These are phyloP conservation scores for Neurospora sp. DNA, from an alignment of 495 filamentous ascomycete species.

Conservation along the genomic window DNA sequence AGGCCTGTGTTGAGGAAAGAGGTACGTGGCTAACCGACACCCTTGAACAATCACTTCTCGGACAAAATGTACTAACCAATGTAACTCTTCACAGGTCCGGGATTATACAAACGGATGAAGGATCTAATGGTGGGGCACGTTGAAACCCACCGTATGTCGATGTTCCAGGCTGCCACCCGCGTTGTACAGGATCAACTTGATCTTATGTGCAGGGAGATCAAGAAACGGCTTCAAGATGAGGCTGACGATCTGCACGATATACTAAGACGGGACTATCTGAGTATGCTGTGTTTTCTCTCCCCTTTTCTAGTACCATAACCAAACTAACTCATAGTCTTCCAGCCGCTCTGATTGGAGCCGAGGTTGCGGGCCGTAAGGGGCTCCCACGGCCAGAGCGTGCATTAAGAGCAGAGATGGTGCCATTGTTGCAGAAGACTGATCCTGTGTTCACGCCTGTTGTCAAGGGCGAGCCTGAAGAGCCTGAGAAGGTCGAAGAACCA, in stretches of 20 bases:
- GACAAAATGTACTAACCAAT: background rate
- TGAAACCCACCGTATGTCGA: constrained; percentile 23
- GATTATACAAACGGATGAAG: constrained; percentile 48
- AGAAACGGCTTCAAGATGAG: constrained; percentile 26
- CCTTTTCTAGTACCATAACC: no score
- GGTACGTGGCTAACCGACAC: constrained; percentile 16
- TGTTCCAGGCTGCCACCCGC: constrained; percentile 42
- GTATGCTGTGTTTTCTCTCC: no score
- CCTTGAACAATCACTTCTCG: constrained; percentile 4
- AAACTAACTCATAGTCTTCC: no score
- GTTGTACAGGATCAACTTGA: constrained; percentile 31
- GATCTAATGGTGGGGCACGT: constrained; percentile 42
- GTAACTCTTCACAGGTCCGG: constrained; percentile 19
- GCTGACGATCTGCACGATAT: constrained; percentile 31
- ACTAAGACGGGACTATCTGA: constrained; percentile 37
- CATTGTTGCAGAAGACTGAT: constrained; percentile 5
- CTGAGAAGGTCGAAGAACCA: background rate
- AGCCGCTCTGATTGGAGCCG: constrained; percentile 8
- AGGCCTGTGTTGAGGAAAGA: constrained; percentile 33
- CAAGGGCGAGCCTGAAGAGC: background rate
- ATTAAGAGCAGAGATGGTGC: constrained; percentile 11
- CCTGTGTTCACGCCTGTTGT: background rate
- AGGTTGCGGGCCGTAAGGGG: background rate
- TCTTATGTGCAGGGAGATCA: constrained; percentile 24
- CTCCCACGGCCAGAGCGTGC: constrained; percentile 10